Evolutionary conservation across 306 rosid genomes (phyloP), one percentile per base, ranked within the genome.

Genomic region (Quercus parvula): DNA sequence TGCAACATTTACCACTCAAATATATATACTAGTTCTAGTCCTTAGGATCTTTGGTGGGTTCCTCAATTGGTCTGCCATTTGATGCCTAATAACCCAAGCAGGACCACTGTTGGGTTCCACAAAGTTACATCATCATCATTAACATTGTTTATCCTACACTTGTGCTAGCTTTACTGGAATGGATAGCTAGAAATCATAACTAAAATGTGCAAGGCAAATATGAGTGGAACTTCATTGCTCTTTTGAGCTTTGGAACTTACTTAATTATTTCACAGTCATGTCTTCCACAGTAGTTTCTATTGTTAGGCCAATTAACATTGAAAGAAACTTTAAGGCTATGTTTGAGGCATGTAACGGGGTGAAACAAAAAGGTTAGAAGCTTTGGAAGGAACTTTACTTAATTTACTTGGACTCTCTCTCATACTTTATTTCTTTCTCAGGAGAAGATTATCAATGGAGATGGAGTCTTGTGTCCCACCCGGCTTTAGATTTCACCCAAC

Each of bases 401-500:
- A 64, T 58, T 58, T n/a, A 20, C 64, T 17, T 20, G 64, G 49
- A 59, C 62, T 71, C 27, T 52, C 22, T 25, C 22, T 49, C 24
- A 5, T 20, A 25, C 25, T 82, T 70, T 73, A 59, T 33, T 75
- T 56, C 30, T 24, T 18, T 79, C 79, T 67, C 82, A 84, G 87
- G 85, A 83, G 80, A 63, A 86, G 84, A 81, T 63, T 79, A 81
- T 69, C 75, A 75, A 84, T 87, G 84, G 91, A 92, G 79, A 90
- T 89, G 92, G 98, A 92, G 81, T 90, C 94, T 58, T 84, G 94
- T 84, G 97, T 94, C 5, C 98, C 98, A 64, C 98, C 98, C 38
- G 98, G 98, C 33, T 94, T 94, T 52, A 86, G 98, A 84, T 94
- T 94, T 92, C 98, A 89, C 73, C 98, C 98, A n/a, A 94, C 98